Percentiles rank a stretch among this genome's conserved stretches.
Evolutionary conservation across 2,329 filamentous ascomycete genomes (phyloP).

Genomic region (Calonectria honghensis): DNA sequence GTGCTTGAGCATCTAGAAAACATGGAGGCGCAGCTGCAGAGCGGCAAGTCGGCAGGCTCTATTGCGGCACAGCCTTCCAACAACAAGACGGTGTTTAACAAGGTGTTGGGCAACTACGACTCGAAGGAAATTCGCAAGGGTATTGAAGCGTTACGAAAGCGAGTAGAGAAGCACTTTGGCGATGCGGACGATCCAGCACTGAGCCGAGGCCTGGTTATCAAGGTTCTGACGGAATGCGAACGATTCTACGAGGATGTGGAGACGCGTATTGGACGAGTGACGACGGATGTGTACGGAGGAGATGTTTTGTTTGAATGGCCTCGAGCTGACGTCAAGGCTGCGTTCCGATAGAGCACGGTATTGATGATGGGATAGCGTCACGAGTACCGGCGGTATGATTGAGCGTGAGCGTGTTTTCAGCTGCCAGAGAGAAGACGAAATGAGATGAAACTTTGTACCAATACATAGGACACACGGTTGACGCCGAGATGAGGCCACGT

Average conservation of each 20-base stretch:
- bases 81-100: constrained; percentile 88
- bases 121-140: constrained; percentile 90
- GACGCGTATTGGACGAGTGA: constrained; percentile 75
- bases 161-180: constrained; percentile 98
- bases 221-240: constrained; percentile 77
- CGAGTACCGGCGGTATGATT: not conserved
- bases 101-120: constrained; percentile 87
- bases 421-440: not conserved
- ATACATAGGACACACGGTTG: constrained; percentile 23
- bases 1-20: constrained; percentile 94
- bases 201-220: constrained; percentile 74
- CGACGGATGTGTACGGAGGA: constrained; percentile 78
- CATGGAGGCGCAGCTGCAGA: constrained; percentile 82
- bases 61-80: constrained; percentile 90
- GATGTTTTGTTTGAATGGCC: constrained; percentile 81
- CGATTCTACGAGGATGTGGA: constrained; percentile 78
- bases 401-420: constrained; percentile 13
- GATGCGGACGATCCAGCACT: constrained; percentile 86
- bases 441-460: constrained; percentile 31
- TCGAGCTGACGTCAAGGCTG: constrained; percentile 76
- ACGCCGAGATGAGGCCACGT: constrained; percentile 25
- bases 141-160: constrained; percentile 91
- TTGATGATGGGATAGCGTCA: constrained; percentile 14
- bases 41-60: constrained; percentile 74
- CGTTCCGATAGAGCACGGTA: constrained; percentile 65